Conservation (phyloP, 805 yeast species). For the Torulaspora franciscae region DNA sequence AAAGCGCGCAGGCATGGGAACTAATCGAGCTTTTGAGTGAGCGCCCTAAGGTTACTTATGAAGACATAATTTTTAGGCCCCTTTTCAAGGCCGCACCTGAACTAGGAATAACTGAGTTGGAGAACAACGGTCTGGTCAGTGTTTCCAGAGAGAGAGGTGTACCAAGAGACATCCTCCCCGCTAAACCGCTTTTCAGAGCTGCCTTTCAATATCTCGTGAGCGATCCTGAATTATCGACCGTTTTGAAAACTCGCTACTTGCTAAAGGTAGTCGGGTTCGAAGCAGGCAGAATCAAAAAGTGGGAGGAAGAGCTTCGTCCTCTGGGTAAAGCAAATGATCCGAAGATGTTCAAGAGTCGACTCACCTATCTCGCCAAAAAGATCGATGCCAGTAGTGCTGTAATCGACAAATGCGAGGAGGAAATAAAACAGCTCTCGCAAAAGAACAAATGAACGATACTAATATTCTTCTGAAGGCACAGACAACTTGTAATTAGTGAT, state of each 20-base stretch:
- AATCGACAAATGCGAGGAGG: conserved; percentile 45
- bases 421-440: conserved; percentile 36
- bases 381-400: conserved; percentile 55
- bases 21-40: conserved; percentile 60
- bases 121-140: conserved; percentile 69
- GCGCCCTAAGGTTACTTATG: conserved; percentile 43
- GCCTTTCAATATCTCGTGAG: conserved; percentile 66
- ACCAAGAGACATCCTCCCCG: conserved; percentile 59
- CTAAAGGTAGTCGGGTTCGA: conserved; percentile 54
- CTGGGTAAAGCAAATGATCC: conserved; percentile 49
- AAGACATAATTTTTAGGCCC: conserved; percentile 52
- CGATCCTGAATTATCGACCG: conserved; percentile 51
- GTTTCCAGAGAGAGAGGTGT: conserved; percentile 76
- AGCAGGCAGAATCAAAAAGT: conserved; percentile 52
- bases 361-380: conserved; percentile 63
- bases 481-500: neutral
- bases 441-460: conserved; percentile 3
- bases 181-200: conserved; percentile 76
- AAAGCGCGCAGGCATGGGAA: conserved; percentile 83
- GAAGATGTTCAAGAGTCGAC: conserved; percentile 54
- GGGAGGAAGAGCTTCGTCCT: conserved; percentile 67
- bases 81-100: conserved; percentile 54
- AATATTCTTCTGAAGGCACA: neutral
- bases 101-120: conserved; percentile 61
- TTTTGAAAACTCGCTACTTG: conserved; percentile 61